Evolutionary conservation across 1,284 basidiomycete genomes (phyloP).

Genomic region (Fistulina hepatica): DNA sequence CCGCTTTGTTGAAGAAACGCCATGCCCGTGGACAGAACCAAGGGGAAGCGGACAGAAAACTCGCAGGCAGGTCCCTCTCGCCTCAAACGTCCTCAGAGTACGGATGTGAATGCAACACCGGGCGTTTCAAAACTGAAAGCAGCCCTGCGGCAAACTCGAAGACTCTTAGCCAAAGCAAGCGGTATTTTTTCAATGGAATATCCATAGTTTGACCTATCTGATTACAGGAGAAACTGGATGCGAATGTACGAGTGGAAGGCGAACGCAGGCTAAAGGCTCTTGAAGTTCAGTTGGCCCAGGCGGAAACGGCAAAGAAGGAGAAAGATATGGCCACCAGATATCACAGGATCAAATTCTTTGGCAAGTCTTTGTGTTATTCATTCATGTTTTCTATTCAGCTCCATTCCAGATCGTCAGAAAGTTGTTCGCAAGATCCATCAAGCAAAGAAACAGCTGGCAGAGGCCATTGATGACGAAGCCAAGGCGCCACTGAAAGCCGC

Average conservation of each 20-base stretch:
- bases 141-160: conserved; percentile 63
- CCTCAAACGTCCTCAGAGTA: too few species aligned
- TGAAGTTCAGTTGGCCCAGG: conserved; percentile 59
- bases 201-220: conserved; percentile 5
- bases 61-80: too few species aligned
- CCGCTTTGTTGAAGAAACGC: too few species aligned
- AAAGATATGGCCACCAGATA: conserved; percentile 63
- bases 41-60: too few species aligned
- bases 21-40: too few species aligned
- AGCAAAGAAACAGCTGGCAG: conserved; percentile 38
- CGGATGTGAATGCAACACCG: conserved; percentile 26
- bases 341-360: conserved; percentile 85
- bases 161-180: conserved; percentile 66
- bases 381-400: background rate
- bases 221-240: conserved; percentile 60
- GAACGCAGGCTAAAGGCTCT: conserved; percentile 67
- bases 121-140: conserved; percentile 77
- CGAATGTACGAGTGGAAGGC: conserved; percentile 66
- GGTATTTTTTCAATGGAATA: background rate
- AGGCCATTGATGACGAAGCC: conserved; percentile 22
- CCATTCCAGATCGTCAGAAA: conserved; percentile 64
- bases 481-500: conserved; percentile 37
- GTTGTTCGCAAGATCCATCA: conserved; percentile 63
- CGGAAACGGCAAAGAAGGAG: conserved; percentile 64
- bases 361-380: conserved; percentile 30